Evolutionary conservation across 768 basidiomycete species (phyloP), one percentile per base, ranked within the genome.

Genomic region (Phylloporus sp.): DNA sequence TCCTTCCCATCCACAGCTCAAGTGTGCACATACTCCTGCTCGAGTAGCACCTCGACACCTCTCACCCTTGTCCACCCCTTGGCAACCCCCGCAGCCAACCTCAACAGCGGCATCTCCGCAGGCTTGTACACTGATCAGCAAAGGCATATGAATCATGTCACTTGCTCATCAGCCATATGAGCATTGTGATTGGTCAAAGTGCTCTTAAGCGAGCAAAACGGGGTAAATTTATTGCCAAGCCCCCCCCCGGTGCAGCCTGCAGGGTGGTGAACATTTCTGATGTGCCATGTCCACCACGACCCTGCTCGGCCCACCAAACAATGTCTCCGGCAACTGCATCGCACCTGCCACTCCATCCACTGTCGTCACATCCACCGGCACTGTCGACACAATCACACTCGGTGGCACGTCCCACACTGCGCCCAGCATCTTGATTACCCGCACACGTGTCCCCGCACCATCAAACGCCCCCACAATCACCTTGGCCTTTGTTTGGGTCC

Each of bases 261-360:
- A n/a, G n/a, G n/a, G n/a, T n/a, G n/a, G n/a, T n/a, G n/a, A n/a
- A n/a, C n/a, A n/a, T n/a, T n/a, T n/a, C n/a, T n/a, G n/a, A n/a
- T n/a, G n/a, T n/a, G 95, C 93, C 87, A 97, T 89, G 60, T 99
- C 97, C 11, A 98, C 77, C 11, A 94, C 86, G 3, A 88, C 84
- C 84, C 1, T 86, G 86, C n/a, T 76, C 73, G 1, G 73, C 73
- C 0, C n/a, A n/a, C 70, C 66, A 57, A 92, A 86, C 20, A 97
- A 63, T 12, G 74, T 70, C 8, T 58, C 50, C 3, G 88, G 78
- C 12, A 95, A 73, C 32, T 73, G 67, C 16, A 91, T 69, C 11
- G 73, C 70, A 18, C 20, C 5, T 9, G 44, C 13, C 40, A 44
- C 10, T 45, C 13, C 61, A 52, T 57, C 50, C 2, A 61, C 60